Evolutionary conservation across 768 basidiomycete genomes (phyloP).

Genomic region (Trametes gibbosa): DNA sequence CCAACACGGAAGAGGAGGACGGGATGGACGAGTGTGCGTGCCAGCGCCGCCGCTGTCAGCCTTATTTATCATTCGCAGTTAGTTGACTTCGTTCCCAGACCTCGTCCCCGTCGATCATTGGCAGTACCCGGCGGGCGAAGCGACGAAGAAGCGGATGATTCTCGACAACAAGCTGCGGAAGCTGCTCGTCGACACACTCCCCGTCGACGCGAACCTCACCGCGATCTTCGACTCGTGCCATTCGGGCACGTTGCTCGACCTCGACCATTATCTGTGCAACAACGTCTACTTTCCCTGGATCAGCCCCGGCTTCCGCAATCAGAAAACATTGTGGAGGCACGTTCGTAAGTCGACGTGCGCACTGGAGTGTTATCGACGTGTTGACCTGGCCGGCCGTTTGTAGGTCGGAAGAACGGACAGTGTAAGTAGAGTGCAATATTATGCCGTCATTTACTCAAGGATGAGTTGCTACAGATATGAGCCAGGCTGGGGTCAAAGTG

Average conservation of each 20-base stretch:
- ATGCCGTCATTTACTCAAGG: not conserved
- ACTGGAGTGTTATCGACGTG: not conserved
- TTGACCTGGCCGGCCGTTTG: not conserved
- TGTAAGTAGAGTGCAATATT: not conserved
- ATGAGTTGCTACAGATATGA: not conserved
- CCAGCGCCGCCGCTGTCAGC: too few relatives aligned
- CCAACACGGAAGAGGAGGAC: constrained; percentile 21
- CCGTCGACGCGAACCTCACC: constrained; percentile 22
- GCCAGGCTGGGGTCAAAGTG: constrained; percentile 3
- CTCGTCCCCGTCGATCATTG: constrained; percentile 10
- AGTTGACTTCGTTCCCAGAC: constrained; percentile 6
- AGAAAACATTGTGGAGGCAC: constrained; percentile 16
- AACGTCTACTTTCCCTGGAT: constrained; percentile 25
- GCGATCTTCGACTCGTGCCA: constrained; percentile 23
- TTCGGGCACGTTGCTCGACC: constrained; percentile 22
- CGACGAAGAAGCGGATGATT: not conserved
- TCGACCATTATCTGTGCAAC: constrained; percentile 28
- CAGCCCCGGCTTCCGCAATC: constrained; percentile 19
- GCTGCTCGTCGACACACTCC: constrained; percentile 22
- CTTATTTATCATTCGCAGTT: not conserved
- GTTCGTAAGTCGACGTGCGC: constrained; percentile 10
- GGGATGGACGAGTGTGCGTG: constrained; percentile 26
- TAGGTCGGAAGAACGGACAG: constrained; percentile 1
- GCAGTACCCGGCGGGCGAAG: constrained; percentile 14
- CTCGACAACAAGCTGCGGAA: constrained; percentile 23